Conservation (phyloP, 164 flowering plant species). For the Magnolia changhungtana region DNA sequence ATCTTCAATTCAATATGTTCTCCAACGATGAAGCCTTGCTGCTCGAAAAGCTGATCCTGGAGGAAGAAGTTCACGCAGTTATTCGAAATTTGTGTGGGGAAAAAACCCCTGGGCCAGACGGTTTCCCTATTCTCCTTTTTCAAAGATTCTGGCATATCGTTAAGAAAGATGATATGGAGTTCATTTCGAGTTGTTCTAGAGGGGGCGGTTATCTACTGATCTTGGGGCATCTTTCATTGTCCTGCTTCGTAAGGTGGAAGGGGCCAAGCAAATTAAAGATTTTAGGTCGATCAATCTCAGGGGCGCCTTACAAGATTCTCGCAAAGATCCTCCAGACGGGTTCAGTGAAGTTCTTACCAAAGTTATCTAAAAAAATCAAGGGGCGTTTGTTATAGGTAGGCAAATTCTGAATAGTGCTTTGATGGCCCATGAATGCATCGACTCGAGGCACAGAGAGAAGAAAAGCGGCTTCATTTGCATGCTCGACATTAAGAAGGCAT, state of each 20-base stretch:
- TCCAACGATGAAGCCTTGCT: too few relatives aligned
- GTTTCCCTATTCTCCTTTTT: too few relatives aligned
- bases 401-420: not conserved
- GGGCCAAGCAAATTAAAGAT: not conserved
- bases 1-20: too few relatives aligned
- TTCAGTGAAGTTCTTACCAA: not conserved
- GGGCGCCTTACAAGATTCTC: not conserved
- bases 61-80: too few relatives aligned
- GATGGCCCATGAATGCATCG: not conserved
- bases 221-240: not conserved
- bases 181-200: not conserved
- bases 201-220: not conserved
- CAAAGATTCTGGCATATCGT: too few relatives aligned
- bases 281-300: not conserved
- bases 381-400: not conserved
- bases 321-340: too few relatives aligned
- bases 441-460: not conserved
- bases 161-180: too few relatives aligned
- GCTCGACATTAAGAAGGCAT: not conserved
- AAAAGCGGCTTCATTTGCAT: not conserved
- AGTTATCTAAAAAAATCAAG: not conserved
- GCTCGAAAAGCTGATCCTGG: too few relatives aligned
- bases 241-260: not conserved
- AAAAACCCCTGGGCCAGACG: too few relatives aligned
- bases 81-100: too few relatives aligned